These are phyloP conservation scores for Apiospora koreana DNA, from an alignment of 2,329 filamentous ascomycete genomes.

Conservation along the genomic window DNA sequence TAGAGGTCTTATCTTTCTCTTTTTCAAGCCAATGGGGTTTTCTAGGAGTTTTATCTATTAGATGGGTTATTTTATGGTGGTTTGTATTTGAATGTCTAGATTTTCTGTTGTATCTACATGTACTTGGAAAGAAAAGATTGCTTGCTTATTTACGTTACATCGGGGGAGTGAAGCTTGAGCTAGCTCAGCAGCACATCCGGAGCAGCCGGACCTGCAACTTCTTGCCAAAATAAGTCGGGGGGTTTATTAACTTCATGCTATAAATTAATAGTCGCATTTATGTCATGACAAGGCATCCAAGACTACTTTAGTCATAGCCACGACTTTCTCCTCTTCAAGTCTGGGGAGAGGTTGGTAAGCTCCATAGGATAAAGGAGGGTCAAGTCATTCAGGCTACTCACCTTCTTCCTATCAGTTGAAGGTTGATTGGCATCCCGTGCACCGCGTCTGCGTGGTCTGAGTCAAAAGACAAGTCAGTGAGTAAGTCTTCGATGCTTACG, in stretches of 20 bases:
- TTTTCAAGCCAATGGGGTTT: neutral
- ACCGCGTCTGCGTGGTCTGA: conserved; percentile 41
- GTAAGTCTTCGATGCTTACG: neutral
- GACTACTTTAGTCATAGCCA: conserved; percentile 32
- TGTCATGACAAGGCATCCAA: conserved; percentile 24
- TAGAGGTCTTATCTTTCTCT: neutral
- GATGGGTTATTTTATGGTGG: neutral
- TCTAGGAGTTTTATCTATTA: neutral
- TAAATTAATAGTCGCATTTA: neutral
- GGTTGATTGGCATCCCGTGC: conserved; percentile 44
- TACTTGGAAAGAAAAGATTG: neutral
- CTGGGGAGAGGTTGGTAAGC: too few species aligned
- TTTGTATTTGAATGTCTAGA: neutral
- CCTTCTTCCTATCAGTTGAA: conserved; percentile 45
- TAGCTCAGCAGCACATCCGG: neutral
- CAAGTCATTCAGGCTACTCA: neutral
- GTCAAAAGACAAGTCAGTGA: neutral
- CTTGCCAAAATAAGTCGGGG: neutral
- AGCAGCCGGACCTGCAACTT: neutral
- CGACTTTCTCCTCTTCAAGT: conserved; percentile 34
- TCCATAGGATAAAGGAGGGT: too few species aligned
- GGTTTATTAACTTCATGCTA: neutral
- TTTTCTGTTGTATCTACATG: neutral
- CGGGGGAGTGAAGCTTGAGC: neutral
- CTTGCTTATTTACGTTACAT: neutral